Percentiles rank a stretch among this genome's conserved stretches.
phyloP scores from a whole-genome alignment of 495 filamentous ascomycete genomes.

The Neurospora sp. region DNA sequence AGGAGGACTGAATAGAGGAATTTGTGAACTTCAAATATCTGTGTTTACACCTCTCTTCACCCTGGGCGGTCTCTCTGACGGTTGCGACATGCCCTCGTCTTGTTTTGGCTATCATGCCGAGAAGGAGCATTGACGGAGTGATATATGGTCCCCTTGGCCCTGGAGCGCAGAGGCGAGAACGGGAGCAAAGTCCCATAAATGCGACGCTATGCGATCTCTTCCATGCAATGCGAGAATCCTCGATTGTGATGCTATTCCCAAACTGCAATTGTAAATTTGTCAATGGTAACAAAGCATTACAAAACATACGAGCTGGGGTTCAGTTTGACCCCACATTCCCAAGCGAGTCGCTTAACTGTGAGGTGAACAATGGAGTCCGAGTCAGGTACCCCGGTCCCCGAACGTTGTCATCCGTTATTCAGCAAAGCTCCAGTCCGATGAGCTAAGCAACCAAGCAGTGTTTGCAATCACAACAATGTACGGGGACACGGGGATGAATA shows the following conservation, averaged over 20 bases:
- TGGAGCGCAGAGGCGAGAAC: not conserved
- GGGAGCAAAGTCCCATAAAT: not conserved
- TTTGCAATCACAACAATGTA: not conserved
- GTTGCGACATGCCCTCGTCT: not conserved
- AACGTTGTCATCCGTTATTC: constrained; percentile 3
- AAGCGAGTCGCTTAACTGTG: not conserved
- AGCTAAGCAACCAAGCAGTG: not conserved
- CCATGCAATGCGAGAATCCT: not conserved
- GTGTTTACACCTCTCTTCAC: not conserved
- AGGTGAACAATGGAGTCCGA: not conserved
- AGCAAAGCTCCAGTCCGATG: not conserved
- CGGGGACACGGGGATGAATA: not conserved
- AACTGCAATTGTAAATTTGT: not conserved
- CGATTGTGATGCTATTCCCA: not conserved
- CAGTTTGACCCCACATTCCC: not conserved
- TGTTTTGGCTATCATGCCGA: not conserved
- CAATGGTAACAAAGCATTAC: not conserved
- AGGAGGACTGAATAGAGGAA: not conserved
- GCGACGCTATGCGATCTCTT: not conserved
- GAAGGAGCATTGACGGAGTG: not conserved
- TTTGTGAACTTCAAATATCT: not conserved
- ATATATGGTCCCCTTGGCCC: not conserved
- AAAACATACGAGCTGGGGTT: not conserved
- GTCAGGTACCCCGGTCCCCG: not conserved
- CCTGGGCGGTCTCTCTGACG: not conserved